phyloP scores from a whole-genome alignment of 2,329 filamentous ascomycete species.

The Gaeumannomyces tritici region DNA sequence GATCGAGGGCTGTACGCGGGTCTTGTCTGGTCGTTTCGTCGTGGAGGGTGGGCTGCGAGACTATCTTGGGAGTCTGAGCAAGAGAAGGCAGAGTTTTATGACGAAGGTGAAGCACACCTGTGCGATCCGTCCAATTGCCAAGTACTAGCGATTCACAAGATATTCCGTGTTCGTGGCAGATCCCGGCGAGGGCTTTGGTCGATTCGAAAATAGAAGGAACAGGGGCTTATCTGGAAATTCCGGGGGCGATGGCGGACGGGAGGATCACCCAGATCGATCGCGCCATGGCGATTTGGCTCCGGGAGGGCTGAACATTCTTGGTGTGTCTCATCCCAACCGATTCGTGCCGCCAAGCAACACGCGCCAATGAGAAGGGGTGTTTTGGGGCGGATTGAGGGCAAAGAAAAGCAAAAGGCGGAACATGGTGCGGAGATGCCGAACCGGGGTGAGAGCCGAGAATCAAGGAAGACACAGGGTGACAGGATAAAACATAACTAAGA shows the following conservation, averaged over 20 bases:
- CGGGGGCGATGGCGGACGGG: no score
- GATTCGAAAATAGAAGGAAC: background rate
- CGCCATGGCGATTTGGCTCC: background rate
- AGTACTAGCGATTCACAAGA: background rate
- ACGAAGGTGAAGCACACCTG: no score
- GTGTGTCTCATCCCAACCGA: background rate
- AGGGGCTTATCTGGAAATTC: background rate
- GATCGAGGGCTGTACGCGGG: background rate
- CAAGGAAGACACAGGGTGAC: background rate
- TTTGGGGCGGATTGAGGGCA: no score
- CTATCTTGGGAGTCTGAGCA: no score
- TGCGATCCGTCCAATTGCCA: no score
- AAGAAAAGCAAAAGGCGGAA: background rate
- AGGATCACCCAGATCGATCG: background rate
- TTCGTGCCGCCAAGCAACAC: background rate
- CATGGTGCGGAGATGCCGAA: no score
- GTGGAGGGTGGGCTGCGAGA: no score
- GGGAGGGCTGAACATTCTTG: background rate
- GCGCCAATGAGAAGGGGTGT: background rate
- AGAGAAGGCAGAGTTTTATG: no score
- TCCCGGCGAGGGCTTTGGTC: no score
- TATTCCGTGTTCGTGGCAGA: background rate
- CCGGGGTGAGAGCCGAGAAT: background rate
- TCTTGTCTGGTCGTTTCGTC: background rate
- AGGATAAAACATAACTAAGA: background rate